Base-by-base conservation (phyloP, 75 land plant genomes). In the Pinus taeda region DNA sequence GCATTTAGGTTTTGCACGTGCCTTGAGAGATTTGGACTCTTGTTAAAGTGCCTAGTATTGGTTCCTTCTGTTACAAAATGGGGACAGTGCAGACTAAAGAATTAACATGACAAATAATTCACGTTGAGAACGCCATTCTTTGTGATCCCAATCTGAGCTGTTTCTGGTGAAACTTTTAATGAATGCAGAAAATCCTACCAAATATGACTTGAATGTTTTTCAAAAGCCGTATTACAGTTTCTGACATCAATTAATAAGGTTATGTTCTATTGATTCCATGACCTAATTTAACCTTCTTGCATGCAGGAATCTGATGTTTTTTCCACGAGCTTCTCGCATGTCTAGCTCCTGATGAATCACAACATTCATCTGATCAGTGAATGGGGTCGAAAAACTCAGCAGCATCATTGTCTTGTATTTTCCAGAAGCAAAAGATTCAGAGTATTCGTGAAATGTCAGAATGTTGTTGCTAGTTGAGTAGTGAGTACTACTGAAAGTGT, bases 301-400 rank as follows among this genome's bases (percentile, higher is more conserved):
- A 8, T 69, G 72, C 72, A 69, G 72, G 49, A 42, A 42, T 69
- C 53, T 39, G 21, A 69, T 69, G 53, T 39, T 42, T 69, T 65
- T 69, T 20, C 53, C 11, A 20, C 13, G 42, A 39, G 53, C 22
- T 69, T 69, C 20, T n/a, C 22, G 11, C 55, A 69, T 69, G 3
- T 69, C 22, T 37, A 69, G 22, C 22, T 45, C 4, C n/a, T 3
- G n/a, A 42, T 11, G 53, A 42, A 69, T 42, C n/a, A n/a, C 13
- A 69, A 42, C 72, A 30, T 69, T 9, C 20, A 9, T 69, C 42
- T 42, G 72, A 69, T 69, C 39, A 45, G 24, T 69, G 72, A 18
- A 9, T 69, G 72, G 49, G 42, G 20, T n/a, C 8, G 53, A 12
- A 69, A 69, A 69, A 39, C 7, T 12, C 13, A 37, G 72, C 45